phyloP scores from a whole-genome alignment of 345 rosid species.

The Boechera stricta region DNA sequence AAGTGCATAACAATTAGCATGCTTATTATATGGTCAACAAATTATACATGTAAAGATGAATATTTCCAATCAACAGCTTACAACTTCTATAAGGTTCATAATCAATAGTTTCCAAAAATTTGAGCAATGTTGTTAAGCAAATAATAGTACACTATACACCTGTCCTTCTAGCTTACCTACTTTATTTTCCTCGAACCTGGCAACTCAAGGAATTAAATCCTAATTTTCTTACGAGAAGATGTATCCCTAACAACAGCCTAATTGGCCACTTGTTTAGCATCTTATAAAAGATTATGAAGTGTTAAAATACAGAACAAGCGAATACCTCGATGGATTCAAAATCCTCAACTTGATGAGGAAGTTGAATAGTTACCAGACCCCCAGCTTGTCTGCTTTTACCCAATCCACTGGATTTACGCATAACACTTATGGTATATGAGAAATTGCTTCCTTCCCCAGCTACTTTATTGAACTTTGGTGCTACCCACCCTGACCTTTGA shows the following conservation, averaged over 20 bases:
- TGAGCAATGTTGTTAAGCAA: constrained; percentile 9
- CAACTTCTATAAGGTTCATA: constrained; percentile 13
- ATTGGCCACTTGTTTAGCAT: constrained; percentile 3
- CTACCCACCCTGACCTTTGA: constrained; percentile 92
- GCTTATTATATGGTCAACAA: constrained; percentile 4
- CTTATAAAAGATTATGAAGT: background rate
- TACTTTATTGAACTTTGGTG: constrained; percentile 85
- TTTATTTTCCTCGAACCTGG: constrained; percentile 16
- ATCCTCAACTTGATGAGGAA: constrained; percentile 63
- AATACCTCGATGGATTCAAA: constrained; percentile 79
- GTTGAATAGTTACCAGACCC: constrained; percentile 76
- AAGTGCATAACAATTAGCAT: constrained; percentile 34
- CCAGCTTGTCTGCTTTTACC: constrained; percentile 94
- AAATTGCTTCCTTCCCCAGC: constrained; percentile 52
- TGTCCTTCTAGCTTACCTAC: background rate
- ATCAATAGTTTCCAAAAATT: constrained; percentile 11
- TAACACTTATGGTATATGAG: constrained; percentile 72
- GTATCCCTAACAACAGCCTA: constrained; percentile 19
- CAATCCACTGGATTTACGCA: constrained; percentile 86
- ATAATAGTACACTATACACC: background rate
- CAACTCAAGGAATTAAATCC: background rate
- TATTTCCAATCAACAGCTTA: constrained; percentile 7
- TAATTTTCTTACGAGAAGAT: background rate
- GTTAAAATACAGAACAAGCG: constrained; percentile 13
- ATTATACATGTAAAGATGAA: background rate